phyloP scores from a whole-genome alignment of 2,329 filamentous ascomycete genomes.

The Claviceps digitariae region DNA sequence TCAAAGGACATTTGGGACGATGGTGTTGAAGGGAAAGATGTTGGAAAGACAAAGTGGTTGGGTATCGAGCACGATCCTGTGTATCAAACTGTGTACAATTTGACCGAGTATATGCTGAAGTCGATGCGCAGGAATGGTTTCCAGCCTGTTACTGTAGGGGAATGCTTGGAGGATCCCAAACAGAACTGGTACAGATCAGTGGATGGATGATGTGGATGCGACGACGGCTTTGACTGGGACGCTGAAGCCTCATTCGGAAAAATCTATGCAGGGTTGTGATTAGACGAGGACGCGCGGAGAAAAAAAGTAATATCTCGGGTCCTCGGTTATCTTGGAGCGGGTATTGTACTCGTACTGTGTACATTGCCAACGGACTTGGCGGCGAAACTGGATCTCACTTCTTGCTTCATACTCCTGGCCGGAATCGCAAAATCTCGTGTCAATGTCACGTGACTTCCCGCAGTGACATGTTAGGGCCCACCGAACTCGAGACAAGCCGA shows the following conservation, averaged over 20 bases:
- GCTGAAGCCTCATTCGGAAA: background rate
- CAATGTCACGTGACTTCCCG: background rate
- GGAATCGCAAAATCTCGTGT: too few species aligned
- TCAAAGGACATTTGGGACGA: conserved; percentile 27
- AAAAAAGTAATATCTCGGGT: too few species aligned
- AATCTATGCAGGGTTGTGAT: background rate
- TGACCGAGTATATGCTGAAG: conserved; percentile 29
- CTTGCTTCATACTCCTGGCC: too few species aligned
- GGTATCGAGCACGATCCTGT: conserved; percentile 40
- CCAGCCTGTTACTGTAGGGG: conserved; percentile 28
- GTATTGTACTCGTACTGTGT: too few species aligned
- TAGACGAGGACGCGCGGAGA: background rate
- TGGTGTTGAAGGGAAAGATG: conserved; percentile 20
- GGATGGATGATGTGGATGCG: background rate
- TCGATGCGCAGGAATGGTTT: conserved; percentile 27
- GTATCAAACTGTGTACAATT: conserved; percentile 28
- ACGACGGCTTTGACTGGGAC: background rate
- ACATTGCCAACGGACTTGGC: too few species aligned
- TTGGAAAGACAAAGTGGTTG: conserved; percentile 26
- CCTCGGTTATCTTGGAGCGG: too few species aligned
- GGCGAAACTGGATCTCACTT: too few species aligned
- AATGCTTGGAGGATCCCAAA: conserved; percentile 2
- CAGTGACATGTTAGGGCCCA: background rate
- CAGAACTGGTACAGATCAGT: conserved; percentile 1
- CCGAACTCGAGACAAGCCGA: background rate